Base-by-base conservation (phyloP, 352 stramenopile genomes). In the Phytophthora agathidicida region DNA sequence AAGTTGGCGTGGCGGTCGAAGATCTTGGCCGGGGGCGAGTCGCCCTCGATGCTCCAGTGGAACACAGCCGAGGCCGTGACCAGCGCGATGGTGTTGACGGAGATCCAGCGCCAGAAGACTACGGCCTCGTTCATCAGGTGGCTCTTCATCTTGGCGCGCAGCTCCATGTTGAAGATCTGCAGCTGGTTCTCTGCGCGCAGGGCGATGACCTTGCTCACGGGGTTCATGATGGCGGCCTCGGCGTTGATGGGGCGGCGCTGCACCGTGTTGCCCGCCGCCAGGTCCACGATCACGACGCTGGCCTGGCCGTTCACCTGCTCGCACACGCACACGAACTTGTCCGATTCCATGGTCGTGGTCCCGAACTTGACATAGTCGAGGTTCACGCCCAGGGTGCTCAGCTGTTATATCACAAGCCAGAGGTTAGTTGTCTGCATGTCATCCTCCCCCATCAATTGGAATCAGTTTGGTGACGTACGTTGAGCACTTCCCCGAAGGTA, bases 151-250 rank as follows among this genome's bases (percentile, higher is more conserved):
- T 99, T 99, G n/a, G 86, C 83, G 38, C 98, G 97, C n/a, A 98
- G 83, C 65, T 99, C 97, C 59, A 99, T 93, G 80, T 99, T 99
- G 83, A 99, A 99, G 65, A 99, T 98, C 85, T 99, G 98, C 62
- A 99, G 89, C 70, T 97, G 96, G 65, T 94, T 94, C 60, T 94
- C 86, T n/a, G 87, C 83, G 20, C 86, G 81, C 51, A 96, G 47
- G 17, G 86, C 86, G 56, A 96, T 96, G 13, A 96, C 86, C 68
- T 96, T 96, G 67, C 83, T 89, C 35, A 97, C 84, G n/a, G 98
- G 98, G 83, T 99, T 99, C 98, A 99, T 99, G 57, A 99, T 98
- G 43, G 98, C 97, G n/a, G 97, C 97, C 70, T 99, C 98, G 5
- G 97, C 97, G 62, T 98, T 98, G 65, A 99, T 99, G 20, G 96